These are phyloP conservation scores for Diplodia intermedia DNA, from an alignment of 2,329 filamentous ascomycete genomes.

Conservation along the genomic window DNA sequence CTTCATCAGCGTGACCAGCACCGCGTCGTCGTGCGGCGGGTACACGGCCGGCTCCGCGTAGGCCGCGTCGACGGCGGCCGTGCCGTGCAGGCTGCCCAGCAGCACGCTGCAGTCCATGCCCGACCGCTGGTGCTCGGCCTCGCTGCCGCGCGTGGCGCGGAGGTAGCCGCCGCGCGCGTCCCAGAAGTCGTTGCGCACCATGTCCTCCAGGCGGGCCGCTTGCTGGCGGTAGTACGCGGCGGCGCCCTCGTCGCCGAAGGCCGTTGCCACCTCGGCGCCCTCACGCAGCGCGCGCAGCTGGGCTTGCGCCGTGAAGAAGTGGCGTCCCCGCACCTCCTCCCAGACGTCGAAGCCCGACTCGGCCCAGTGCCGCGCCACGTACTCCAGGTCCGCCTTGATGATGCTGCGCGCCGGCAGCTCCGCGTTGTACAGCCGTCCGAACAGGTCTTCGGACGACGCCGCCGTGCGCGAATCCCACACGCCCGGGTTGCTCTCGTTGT, in stretches of 20 bases:
- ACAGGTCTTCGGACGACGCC: slow-evolving; percentile 61
- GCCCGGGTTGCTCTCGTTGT: slow-evolving; percentile 50
- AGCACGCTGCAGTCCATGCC: slow-evolving; percentile 50
- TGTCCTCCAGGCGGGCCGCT: slow-evolving; percentile 43
- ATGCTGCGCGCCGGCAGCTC: slow-evolving; percentile 47
- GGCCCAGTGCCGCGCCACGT: slow-evolving; percentile 53
- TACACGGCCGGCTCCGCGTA: slow-evolving; percentile 59
- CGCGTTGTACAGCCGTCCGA: slow-evolving; percentile 47
- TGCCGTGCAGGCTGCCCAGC: slow-evolving; percentile 49
- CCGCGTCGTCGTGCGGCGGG: slow-evolving; percentile 48
- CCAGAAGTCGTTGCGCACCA: slow-evolving; percentile 48
- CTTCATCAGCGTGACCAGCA: slow-evolving; percentile 47
- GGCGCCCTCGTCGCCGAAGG: slow-evolving; percentile 48
- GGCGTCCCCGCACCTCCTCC: slow-evolving; percentile 54
- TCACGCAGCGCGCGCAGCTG: slow-evolving; percentile 47
- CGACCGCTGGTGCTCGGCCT: slow-evolving; percentile 49
- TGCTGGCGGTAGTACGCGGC: slow-evolving; percentile 49
- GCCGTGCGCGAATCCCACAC: slow-evolving; percentile 59
- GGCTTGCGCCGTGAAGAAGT: slow-evolving; percentile 52
- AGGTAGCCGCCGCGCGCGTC: slow-evolving; percentile 47
- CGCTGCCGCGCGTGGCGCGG: slow-evolving; percentile 46
- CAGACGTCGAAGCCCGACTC: slow-evolving; percentile 53
- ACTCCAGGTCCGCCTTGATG: slow-evolving; percentile 56
- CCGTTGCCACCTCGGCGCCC: slow-evolving; percentile 44
- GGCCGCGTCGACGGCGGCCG: slow-evolving; percentile 42